phyloP scores from a whole-genome alignment of 257 asterid species.

The Solanum rostratum region DNA sequence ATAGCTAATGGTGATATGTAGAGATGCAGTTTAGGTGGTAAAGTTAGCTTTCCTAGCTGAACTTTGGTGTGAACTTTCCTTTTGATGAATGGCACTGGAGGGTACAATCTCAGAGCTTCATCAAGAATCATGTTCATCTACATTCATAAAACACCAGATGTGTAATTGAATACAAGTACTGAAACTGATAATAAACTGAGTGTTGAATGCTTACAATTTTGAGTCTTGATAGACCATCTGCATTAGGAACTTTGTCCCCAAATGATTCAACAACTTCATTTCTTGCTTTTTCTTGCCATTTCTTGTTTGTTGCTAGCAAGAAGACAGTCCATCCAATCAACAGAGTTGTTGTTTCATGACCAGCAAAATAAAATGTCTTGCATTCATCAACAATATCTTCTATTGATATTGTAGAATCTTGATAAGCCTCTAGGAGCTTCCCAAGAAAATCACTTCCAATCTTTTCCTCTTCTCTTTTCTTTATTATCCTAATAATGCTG shows the following conservation, averaged over 20 bases:
- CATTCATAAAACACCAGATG: neutral
- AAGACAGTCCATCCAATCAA: conserved; percentile 54
- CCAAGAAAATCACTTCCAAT: conserved; percentile 31
- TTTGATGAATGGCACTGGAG: conserved; percentile 50
- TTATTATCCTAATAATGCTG: conserved; percentile 27
- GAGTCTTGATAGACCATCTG: conserved; percentile 36
- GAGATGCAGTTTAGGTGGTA: conserved; percentile 34
- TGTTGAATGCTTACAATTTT: conserved; percentile 29
- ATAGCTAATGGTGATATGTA: conserved; percentile 46
- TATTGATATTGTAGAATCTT: conserved; percentile 14
- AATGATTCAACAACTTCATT: conserved; percentile 29
- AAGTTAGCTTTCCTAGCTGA: conserved; percentile 24
- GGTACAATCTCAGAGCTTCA: conserved; percentile 56
- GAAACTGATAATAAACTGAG: neutral
- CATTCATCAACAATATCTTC: conserved; percentile 70
- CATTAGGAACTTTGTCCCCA: conserved; percentile 23
- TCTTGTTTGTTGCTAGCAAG: conserved; percentile 39
- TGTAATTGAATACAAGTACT: neutral
- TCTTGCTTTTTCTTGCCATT: conserved; percentile 72
- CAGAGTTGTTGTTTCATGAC: conserved; percentile 60
- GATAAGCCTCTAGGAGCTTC: conserved; percentile 34
- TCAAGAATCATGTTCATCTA: conserved; percentile 52
- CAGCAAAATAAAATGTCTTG: conserved; percentile 68
- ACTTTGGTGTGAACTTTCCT: conserved; percentile 27
- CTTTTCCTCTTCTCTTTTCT: conserved; percentile 16